Conservation (phyloP, 192 early-diverging fungal genomes). For the Geranomyces michiganensis region DNA sequence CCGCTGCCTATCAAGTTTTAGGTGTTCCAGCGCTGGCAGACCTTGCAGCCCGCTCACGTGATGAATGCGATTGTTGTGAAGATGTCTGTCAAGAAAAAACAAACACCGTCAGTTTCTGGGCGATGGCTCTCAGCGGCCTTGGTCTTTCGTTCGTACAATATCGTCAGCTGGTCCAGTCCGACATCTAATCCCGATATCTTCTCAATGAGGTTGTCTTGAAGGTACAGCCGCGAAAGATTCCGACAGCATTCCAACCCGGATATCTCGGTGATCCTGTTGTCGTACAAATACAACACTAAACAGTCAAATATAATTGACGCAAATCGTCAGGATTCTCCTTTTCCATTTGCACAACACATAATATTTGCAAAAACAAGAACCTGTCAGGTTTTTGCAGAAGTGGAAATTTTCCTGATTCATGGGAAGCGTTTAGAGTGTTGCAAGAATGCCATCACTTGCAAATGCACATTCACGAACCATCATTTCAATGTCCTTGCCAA, state of each 20-base stretch:
- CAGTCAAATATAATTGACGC: background rate
- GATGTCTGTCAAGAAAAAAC: conserved; percentile 38
- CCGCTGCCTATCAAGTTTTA: conserved; percentile 57
- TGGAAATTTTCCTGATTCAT: conserved; percentile 36
- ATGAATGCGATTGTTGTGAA: conserved; percentile 49
- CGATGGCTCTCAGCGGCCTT: background rate
- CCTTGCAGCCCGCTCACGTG: conserved; percentile 32
- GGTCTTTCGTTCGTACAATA: conserved; percentile 37
- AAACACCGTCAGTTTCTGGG: too few species aligned
- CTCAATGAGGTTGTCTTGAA: conserved; percentile 58
- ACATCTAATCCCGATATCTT: conserved; percentile 45
- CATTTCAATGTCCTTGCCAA: conserved; percentile 41
- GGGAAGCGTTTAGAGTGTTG: too few species aligned
- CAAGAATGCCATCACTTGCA: too few species aligned
- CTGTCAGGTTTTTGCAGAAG: conserved; percentile 44
- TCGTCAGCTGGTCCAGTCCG: conserved; percentile 36
- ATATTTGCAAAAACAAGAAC: too few species aligned
- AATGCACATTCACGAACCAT: conserved; percentile 29
- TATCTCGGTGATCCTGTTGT: conserved; percentile 53
- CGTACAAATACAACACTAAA: conserved; percentile 55
- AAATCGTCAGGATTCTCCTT: background rate
- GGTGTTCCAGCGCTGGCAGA: conserved; percentile 44
- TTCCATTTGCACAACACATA: conserved; percentile 8
- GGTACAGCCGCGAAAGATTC: conserved; percentile 46
- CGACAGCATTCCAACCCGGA: conserved; percentile 39